phyloP scores from a whole-genome alignment of 106 monocot species.

The Amphibolis antarctica region DNA sequence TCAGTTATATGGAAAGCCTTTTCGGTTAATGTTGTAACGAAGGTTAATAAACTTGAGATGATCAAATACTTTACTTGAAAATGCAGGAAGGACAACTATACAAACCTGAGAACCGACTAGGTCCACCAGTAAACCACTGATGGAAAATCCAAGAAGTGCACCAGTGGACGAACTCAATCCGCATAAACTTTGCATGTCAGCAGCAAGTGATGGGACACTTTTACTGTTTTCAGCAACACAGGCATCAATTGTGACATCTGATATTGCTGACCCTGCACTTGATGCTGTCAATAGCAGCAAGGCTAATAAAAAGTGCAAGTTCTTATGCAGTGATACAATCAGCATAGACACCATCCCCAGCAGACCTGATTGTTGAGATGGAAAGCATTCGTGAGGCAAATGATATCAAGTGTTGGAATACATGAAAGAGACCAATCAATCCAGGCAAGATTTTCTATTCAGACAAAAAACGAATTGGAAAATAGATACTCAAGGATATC shows the following conservation, averaged over 20 bases:
- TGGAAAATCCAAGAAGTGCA: slow-evolving; percentile 41
- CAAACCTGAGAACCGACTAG: slow-evolving; percentile 66
- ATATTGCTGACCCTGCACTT: slow-evolving; percentile 45
- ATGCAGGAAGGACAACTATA: not conserved
- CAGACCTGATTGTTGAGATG: slow-evolving; percentile 23
- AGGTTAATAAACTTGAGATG: too few relatives aligned
- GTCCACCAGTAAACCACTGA: slow-evolving; percentile 56
- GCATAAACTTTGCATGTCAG: slow-evolving; percentile 78
- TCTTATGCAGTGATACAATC: slow-evolving; percentile 27
- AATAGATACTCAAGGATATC: too few relatives aligned
- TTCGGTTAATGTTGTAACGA: too few relatives aligned
- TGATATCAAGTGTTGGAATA: too few relatives aligned
- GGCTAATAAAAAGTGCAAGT: slow-evolving; percentile 23
- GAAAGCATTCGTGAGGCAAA: too few relatives aligned
- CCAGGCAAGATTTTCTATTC: too few relatives aligned
- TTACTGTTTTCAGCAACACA: slow-evolving; percentile 72
- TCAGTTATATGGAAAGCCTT: too few relatives aligned
- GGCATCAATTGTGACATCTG: slow-evolving; percentile 74
- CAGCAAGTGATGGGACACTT: slow-evolving; percentile 35
- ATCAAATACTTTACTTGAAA: too few relatives aligned
- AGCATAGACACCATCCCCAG: slow-evolving; percentile 54
- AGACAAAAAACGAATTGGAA: too few relatives aligned
- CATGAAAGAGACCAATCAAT: too few relatives aligned
- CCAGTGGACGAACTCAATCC: slow-evolving; percentile 38
- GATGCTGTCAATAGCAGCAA: slow-evolving; percentile 34